Evolutionary conservation across 2,329 filamentous ascomycete genomes (phyloP), one percentile per base, ranked within the genome.

Genomic region (Cordyceps pruinosa): DNA sequence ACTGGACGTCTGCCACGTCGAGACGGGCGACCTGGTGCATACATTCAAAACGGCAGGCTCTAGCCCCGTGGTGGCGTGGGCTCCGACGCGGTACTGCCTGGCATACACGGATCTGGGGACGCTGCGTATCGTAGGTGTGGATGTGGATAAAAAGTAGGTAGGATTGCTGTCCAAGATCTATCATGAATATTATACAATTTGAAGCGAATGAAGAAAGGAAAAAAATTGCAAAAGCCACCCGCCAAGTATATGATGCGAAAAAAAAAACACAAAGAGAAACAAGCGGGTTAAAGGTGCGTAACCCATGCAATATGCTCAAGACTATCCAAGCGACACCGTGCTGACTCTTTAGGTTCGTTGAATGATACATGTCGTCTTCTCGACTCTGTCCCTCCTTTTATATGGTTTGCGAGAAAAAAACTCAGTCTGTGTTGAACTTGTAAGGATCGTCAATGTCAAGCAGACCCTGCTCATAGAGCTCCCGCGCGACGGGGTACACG

Each of bases 11-110:
- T 83, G 82, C 21, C 87, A 90, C 66, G 82, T 84, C 1, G 88
- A 92, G 69, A 87, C 84, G 4, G 88, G 88, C 23, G 88, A 91
- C 45, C 79, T 83, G 61, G 80, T 91, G 15, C 81, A 89, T 67
- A 88, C 80, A 2, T 79, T 90, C 62, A 89, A 90, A 69, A 87
- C 87, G 10, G 75, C 77, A 1, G 80, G 82, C 23, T 74, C 85
- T 13, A 84, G 82, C 56, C 82, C 84, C 1, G 79, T 88, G 12
- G 86, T 91, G 8, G 81, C 86, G 3, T 92, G 88, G 88, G 87
- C 89, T 61, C 89, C 89, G 2, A 85, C 81, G 42, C 78, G 84
- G 57, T 92, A 92, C 68, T 84, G 82, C 62, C 72, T 93, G 59
- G 89, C 88, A 2, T 91, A 90, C 68, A 83, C 83, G 53, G 88